Conservation (phyloP, 2,329 filamentous ascomycete species). For the Paramyrothecium sp. region DNA sequence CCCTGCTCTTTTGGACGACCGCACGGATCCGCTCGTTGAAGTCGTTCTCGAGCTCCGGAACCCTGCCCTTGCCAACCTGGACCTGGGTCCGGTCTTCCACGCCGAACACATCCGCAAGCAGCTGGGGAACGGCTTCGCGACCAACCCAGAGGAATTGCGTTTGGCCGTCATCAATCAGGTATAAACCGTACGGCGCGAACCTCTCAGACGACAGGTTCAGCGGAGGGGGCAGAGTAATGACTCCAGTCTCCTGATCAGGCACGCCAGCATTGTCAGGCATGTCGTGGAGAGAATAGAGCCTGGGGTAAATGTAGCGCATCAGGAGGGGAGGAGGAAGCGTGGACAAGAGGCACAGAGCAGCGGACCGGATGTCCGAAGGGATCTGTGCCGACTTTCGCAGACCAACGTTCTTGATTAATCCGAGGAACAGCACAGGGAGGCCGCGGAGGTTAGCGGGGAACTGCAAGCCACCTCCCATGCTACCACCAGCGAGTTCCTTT, state of each 20-base stretch:
- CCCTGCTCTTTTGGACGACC: slow-evolving; percentile 87
- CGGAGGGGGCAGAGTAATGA: slow-evolving; percentile 82
- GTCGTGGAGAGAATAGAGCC: slow-evolving; percentile 85
- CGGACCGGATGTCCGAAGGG: slow-evolving; percentile 88
- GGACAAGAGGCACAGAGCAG: slow-evolving; percentile 89
- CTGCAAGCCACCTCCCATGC: slow-evolving; percentile 91
- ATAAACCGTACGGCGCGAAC: slow-evolving; percentile 85
- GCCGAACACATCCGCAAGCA: slow-evolving; percentile 88
- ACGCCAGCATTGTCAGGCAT: slow-evolving; percentile 94
- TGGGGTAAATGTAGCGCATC: slow-evolving; percentile 89
- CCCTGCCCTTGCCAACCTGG: slow-evolving; percentile 83
- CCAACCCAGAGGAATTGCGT: slow-evolving; percentile 98
- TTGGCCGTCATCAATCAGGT: slow-evolving; percentile 95
- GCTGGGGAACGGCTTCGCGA: slow-evolving; percentile 84
- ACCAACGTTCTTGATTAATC: slow-evolving; percentile 93
- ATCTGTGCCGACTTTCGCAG: slow-evolving; percentile 92
- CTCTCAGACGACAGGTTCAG: slow-evolving; percentile 86
- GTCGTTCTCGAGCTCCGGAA: slow-evolving; percentile 89
- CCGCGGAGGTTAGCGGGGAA: slow-evolving; percentile 91
- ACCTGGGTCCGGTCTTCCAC: slow-evolving; percentile 79
- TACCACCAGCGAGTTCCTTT: slow-evolving; percentile 93
- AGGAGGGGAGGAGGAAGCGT: slow-evolving; percentile 87
- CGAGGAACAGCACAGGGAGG: slow-evolving; percentile 86
- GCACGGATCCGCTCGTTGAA: slow-evolving; percentile 93
- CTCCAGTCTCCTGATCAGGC: slow-evolving; percentile 80